Evolutionary conservation across 441 rosid genomes (phyloP), one percentile per base, ranked within the genome.

Genomic region (Populus hybrid): DNA sequence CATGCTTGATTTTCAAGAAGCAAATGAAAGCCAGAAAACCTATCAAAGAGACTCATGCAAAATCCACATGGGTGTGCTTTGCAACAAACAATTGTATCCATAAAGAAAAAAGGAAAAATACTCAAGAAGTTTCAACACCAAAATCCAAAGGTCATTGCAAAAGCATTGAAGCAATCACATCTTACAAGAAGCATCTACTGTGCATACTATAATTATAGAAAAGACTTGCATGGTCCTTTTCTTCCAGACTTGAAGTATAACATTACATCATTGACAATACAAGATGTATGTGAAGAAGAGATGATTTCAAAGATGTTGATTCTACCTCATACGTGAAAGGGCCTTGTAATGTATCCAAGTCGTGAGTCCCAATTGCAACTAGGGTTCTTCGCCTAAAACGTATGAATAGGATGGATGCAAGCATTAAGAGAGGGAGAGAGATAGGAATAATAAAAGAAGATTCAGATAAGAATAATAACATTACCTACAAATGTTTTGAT

Each of bases 341-440:
- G 68, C 92, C 97, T 80, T 90, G 84, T 81, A 96, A 82, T 1
- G 91, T 90, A 81, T 96, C 99, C 84, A 96, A 86, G 85, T 96
- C 99, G 88, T 95, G 99, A 69, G 99, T 96, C 77, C 99, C 98
- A 82, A 96, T 96, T 8, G 99, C 97, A 73, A 94, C 98, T 74
- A 94, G 87, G 23, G 94, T 81, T 85, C 99, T 90, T 78, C 89
- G 89, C 93, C 99, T 96, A 75, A 82, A 81, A 69, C 46, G 0
- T 38, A 38, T 38, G 46, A 38, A 71, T 63, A 38, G 8, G 65
- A 23, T 23, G 36, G 61, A 40, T 78, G 75, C 76, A 72, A 73
- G 80, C 61, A 80, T 69, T 14, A 32, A 12, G 57, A 50, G 40
- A 30, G n/a, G 28, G n/a, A 3, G 8, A 5, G 66, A 69, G 32